These are phyloP conservation scores for Striga asiatica DNA, from an alignment of 257 asterid species.

Conservation along the genomic window DNA sequence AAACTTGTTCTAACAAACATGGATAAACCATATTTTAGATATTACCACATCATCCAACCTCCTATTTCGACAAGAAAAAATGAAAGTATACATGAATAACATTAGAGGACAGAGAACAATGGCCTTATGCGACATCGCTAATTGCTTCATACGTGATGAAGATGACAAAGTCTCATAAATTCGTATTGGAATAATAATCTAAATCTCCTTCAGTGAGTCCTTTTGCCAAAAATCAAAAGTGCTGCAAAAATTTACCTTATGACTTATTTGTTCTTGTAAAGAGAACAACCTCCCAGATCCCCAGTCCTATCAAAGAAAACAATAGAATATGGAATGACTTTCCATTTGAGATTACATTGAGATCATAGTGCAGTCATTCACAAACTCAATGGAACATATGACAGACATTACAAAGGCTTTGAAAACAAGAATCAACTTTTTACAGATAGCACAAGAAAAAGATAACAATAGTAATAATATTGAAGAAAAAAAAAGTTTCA, in stretches of 20 bases:
- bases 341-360: too few species aligned
- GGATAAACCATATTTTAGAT: not conserved
- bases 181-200: not conserved
- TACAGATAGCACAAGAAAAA: conserved; percentile 10
- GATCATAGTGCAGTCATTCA: not conserved
- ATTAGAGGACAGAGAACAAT: too few species aligned
- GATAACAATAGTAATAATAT: too few species aligned
- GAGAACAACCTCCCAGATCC: too few species aligned
- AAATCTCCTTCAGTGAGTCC: conserved; percentile 2
- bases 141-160: too few species aligned
- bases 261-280: too few species aligned
- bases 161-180: too few species aligned
- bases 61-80: not conserved
- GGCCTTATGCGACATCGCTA: not conserved
- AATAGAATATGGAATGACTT: too few species aligned
- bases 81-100: too few species aligned
- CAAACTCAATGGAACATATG: not conserved
- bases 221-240: conserved; percentile 8
- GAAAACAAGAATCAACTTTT: not conserved
- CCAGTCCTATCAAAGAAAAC: conserved; percentile 38
- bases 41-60: too few species aligned
- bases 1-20: too few species aligned
- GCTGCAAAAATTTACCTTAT: not conserved
- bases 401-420: not conserved
- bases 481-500: too few species aligned